Percentiles rank a stretch among this genome's conserved stretches.
phyloP scores from a whole-genome alignment of 306 rosid genomes.

The Glycine soja region DNA sequence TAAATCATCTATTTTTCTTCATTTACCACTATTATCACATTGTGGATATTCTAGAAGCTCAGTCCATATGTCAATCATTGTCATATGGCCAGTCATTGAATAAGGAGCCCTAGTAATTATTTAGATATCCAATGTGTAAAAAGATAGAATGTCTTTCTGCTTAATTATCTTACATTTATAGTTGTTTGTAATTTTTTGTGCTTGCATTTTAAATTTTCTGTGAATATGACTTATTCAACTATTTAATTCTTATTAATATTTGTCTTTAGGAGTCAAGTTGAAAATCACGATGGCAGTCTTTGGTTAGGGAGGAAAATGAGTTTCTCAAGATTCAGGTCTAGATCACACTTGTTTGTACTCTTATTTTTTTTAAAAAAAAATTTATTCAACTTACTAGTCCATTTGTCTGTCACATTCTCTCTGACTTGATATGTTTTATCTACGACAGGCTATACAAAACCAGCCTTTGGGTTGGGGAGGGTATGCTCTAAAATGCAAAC shows the following conservation, averaged over 20 bases:
- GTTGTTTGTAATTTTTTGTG: neutral
- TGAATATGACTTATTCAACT: neutral
- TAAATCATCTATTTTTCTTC: neutral
- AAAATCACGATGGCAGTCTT: conserved; percentile 73
- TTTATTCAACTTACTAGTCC: conserved; percentile 21
- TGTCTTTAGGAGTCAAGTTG: conserved; percentile 61
- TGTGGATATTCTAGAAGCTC: conserved; percentile 20
- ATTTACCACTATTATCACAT: neutral
- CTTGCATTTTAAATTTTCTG: neutral
- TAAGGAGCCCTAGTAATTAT: conserved; percentile 28
- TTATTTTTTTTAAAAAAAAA: neutral
- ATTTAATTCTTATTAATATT: conserved; percentile 33
- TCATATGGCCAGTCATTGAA: conserved; percentile 1
- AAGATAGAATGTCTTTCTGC: neutral
- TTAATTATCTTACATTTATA: neutral
- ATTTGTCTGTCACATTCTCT: conserved; percentile 15
- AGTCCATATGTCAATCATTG: neutral
- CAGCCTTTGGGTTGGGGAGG: no score
- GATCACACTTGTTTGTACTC: conserved; percentile 28
- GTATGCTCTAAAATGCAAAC: no score
- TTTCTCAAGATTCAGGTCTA: conserved; percentile 89
- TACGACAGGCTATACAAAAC: conserved; percentile 86
- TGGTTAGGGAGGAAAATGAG: conserved; percentile 84
- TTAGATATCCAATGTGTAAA: neutral
- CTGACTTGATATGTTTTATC: conserved; percentile 29